A percentile compares a stretch with the other conserved stretches of the same genome.
phyloP scores from a whole-genome alignment of 139 green algal species.

The Tetraselmis striata region DNA sequence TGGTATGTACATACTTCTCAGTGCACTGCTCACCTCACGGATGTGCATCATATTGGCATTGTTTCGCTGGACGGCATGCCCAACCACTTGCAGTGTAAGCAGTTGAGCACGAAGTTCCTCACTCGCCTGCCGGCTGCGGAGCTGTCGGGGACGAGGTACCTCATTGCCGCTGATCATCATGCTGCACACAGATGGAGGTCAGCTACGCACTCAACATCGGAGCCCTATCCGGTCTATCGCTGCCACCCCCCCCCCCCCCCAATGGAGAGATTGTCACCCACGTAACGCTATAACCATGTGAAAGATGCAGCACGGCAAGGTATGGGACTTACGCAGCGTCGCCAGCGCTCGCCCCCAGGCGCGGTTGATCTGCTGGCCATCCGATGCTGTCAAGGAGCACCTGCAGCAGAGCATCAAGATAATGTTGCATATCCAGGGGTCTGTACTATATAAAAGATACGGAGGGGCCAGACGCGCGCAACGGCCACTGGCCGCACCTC shows the following conservation, averaged over 20 bases:
- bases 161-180: background rate
- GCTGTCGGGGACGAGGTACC: background rate
- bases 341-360: background rate
- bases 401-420: background rate
- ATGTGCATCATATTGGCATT: background rate
- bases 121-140: background rate
- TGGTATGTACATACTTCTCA: background rate
- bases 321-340: background rate
- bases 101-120: constrained; percentile 30
- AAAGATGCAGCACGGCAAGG: too few species aligned
- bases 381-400: constrained; percentile 11
- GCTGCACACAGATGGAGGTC: background rate
- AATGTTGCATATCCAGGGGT: background rate
- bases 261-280: too few species aligned
- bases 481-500: background rate
- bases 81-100: constrained; percentile 24
- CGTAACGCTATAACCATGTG: too few species aligned
- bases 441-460: too few species aligned
- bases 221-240: too few species aligned
- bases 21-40: background rate
- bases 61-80: background rate
- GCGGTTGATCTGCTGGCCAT: constrained; percentile 2
- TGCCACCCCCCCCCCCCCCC: too few species aligned
- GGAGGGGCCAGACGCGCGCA: too few species aligned
- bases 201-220: background rate